Conservation (phyloP, 2,329 filamentous ascomycete species). For the Myriosclerotinia duriaeana region DNA sequence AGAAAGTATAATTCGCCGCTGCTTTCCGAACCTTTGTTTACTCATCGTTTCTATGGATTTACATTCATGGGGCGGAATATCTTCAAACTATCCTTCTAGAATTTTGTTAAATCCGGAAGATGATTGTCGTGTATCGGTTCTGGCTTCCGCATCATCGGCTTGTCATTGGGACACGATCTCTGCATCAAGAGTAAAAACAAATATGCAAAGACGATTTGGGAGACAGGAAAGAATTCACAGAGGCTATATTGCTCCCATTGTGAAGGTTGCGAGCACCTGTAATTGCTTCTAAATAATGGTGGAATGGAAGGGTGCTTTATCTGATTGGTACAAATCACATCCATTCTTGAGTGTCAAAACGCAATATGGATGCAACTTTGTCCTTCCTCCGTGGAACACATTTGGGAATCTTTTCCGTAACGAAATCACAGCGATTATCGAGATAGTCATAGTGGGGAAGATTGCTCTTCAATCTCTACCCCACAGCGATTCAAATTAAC, state of each 20-base stretch:
- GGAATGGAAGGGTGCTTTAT: not conserved
- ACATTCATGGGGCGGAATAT: not conserved
- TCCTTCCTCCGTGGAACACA: not conserved
- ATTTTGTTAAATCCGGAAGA: conserved; percentile 1
- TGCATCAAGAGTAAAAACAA: not conserved
- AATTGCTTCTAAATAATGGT: not conserved
- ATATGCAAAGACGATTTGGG: conserved; percentile 12
- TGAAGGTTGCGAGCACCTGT: conserved; percentile 3
- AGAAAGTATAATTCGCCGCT: conserved; percentile 5
- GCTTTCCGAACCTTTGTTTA: conserved; percentile 14
- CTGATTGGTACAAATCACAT: not conserved
- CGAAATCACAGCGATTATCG: not conserved
- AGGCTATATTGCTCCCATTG: conserved; percentile 2
- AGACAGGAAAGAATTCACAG: conserved; percentile 11
- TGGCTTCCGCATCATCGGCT: not conserved
- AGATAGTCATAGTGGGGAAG: not conserved
- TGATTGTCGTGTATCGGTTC: not conserved
- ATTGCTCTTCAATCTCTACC: not conserved
- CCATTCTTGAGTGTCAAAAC: not conserved
- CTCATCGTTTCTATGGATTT: not conserved
- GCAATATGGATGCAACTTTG: not conserved
- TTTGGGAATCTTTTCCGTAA: not conserved
- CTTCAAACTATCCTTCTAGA: not conserved
- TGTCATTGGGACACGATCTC: conserved; percentile 8
- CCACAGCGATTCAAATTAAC: not conserved